These are phyloP conservation scores for Pleurotus cornucopiae DNA, from an alignment of 768 basidiomycete species.

Conservation along the genomic window DNA sequence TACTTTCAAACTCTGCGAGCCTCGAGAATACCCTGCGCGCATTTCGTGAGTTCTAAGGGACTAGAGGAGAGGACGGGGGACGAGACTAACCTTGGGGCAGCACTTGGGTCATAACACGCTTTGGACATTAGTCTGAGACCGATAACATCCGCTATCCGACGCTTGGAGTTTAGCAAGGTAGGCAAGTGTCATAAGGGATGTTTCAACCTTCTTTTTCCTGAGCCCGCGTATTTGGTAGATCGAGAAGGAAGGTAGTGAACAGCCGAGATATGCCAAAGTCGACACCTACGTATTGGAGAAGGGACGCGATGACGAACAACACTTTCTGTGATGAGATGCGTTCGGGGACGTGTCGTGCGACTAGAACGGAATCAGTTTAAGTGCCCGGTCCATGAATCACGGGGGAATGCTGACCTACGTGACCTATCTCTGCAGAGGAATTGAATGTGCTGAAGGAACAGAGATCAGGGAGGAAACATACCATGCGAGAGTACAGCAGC, in stretches of 20 bases:
- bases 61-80: background rate
- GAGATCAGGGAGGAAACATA: conserved; percentile 23
- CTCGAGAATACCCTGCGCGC: conserved; percentile 63
- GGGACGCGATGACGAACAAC: conserved; percentile 31
- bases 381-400: background rate
- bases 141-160: conserved; percentile 69
- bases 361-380: conserved; percentile 14
- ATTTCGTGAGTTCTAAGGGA: background rate
- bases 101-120: conserved; percentile 84
- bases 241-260: conserved; percentile 47
- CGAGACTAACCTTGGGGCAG: conserved; percentile 60
- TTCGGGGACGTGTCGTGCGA: conserved; percentile 47
- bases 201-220: conserved; percentile 74
- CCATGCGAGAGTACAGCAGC: conserved; percentile 86
- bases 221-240: conserved; percentile 79
- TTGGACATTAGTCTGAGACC: conserved; percentile 75
- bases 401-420: conserved; percentile 43
- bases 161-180: too few relatives aligned
- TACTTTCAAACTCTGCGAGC: conserved; percentile 49
- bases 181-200: too few relatives aligned
- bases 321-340: conserved; percentile 46
- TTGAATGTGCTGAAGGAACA: background rate
- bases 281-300: conserved; percentile 49
- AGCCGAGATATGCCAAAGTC: conserved; percentile 49
- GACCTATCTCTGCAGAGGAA: conserved; percentile 65